These are phyloP conservation scores for Stentor roeselii DNA, from an alignment of 73 alveolate genomes.

Conservation along the genomic window DNA sequence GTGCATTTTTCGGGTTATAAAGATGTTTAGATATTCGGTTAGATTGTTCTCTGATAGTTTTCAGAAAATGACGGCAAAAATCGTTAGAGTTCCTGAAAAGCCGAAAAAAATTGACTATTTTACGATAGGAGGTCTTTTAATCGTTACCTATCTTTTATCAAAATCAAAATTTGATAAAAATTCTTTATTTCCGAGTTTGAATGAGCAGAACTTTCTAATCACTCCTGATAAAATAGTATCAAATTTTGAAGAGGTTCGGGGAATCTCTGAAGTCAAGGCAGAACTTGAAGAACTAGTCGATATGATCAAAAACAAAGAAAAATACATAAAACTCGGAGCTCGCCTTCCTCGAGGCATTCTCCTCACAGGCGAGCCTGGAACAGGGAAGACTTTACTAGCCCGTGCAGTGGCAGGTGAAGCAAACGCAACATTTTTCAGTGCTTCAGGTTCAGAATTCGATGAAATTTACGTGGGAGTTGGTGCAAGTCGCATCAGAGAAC, in stretches of 20 bases:
- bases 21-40: too few relatives aligned
- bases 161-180: too few relatives aligned
- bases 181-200: too few relatives aligned
- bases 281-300: conserved; percentile 71
- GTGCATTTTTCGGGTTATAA: too few relatives aligned
- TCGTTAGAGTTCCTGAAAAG: too few relatives aligned
- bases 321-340: conserved; percentile 70
- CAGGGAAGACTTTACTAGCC: conserved; percentile 87
- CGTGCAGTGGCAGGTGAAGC: conserved; percentile 95
- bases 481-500: conserved; percentile 79
- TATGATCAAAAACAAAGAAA: conserved; percentile 53
- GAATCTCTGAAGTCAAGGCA: conserved; percentile 73
- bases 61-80: too few relatives aligned
- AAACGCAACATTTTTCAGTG: conserved; percentile 67
- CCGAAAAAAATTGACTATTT: too few relatives aligned
- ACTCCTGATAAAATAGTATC: too few relatives aligned
- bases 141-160: too few relatives aligned
- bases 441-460: conserved; percentile 87
- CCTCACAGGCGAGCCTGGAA: conserved; percentile 84
- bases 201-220: too few relatives aligned
- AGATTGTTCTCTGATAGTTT: too few relatives aligned
- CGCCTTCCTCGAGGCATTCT: conserved; percentile 53
- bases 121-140: too few relatives aligned
- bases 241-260: conserved; percentile 78
- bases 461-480: conserved; percentile 89